Percentiles rank a stretch among this genome's conserved stretches.
These are phyloP conservation scores for Nectriaceae sp. DNA, from an alignment of 2,329 filamentous ascomycete genomes.

Conservation along the genomic window DNA sequence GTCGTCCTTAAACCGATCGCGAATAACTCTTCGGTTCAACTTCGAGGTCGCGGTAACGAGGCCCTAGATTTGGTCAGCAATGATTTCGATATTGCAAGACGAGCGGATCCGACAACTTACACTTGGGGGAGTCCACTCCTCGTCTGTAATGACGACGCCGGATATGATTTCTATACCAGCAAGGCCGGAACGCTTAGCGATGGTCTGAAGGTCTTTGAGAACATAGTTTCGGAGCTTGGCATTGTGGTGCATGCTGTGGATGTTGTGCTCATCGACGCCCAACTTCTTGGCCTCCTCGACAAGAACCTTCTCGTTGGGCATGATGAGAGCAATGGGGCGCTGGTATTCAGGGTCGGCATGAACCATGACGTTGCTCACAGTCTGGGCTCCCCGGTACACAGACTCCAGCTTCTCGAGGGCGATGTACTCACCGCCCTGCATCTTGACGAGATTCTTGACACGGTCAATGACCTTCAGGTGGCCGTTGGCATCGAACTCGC, in stretches of 20 bases:
- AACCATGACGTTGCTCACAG: conserved; percentile 85
- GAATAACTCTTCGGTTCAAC: conserved; percentile 56
- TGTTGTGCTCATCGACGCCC: conserved; percentile 66
- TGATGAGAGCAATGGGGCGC: conserved; percentile 81
- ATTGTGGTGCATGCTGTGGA: conserved; percentile 70
- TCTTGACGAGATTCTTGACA: conserved; percentile 98
- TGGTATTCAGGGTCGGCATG: conserved; percentile 75
- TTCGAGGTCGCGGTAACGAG: conserved; percentile 65
- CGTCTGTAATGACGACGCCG: conserved; percentile 76
- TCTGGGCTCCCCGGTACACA: conserved; percentile 77
- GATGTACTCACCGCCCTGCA: conserved; percentile 93
- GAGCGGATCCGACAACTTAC: conserved; percentile 61
- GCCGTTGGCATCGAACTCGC: conserved; percentile 79
- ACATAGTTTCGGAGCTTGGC: conserved; percentile 63
- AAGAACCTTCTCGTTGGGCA: conserved; percentile 65
- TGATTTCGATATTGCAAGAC: background rate
- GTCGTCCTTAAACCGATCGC: conserved; percentile 52
- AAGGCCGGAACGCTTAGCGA: conserved; percentile 67
- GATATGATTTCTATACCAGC: conserved; percentile 72
- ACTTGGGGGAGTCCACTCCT: conserved; percentile 85
- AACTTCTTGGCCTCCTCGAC: conserved; percentile 59
- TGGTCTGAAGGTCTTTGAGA: conserved; percentile 67
- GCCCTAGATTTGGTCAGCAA: conserved; percentile 43
- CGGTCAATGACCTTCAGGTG: conserved; percentile 89
- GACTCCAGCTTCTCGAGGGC: conserved; percentile 95